Evolutionary conservation across 2,329 filamentous ascomycete genomes (phyloP).

Genomic region (Penicillium frequentans): DNA sequence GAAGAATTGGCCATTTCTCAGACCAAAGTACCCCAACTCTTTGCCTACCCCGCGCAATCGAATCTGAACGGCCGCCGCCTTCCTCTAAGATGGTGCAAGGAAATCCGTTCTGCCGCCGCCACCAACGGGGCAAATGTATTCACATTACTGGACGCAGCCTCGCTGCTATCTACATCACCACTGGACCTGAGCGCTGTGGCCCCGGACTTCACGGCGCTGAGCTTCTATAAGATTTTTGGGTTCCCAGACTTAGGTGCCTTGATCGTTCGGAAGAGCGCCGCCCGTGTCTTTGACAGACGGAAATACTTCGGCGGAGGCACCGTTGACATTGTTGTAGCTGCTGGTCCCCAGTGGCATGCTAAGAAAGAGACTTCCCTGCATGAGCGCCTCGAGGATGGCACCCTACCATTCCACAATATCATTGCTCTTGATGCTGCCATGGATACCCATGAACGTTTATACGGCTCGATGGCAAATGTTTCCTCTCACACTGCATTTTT

Average conservation of each 20-base stretch:
- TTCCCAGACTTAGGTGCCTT: constrained; percentile 89
- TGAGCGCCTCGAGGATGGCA: constrained; percentile 85
- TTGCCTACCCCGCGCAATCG: constrained; percentile 88
- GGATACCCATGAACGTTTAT: constrained; percentile 66
- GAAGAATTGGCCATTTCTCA: constrained; percentile 24
- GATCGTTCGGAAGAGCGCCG: constrained; percentile 73
- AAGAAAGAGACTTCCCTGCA: constrained; percentile 72
- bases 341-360: constrained; percentile 81
- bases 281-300: constrained; percentile 62
- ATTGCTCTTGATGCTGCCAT: constrained; percentile 77
- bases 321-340: constrained; percentile 80
- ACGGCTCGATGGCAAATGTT: constrained; percentile 67
- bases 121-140: constrained; percentile 48
- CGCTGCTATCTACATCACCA: constrained; percentile 72
- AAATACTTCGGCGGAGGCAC: constrained; percentile 93
- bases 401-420: constrained; percentile 86
- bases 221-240: constrained; percentile 97
- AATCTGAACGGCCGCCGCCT: constrained; percentile 84
- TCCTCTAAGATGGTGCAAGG: constrained; percentile 67
- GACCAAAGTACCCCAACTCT: constrained; percentile 46
- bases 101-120: constrained; percentile 42
- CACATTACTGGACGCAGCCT: constrained; percentile 81
- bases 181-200: constrained; percentile 68
- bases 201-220: constrained; percentile 84
- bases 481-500: constrained; percentile 71